Base-by-base conservation (phyloP, 2,329 filamentous ascomycete genomes). In the Penicillium sp. region DNA sequence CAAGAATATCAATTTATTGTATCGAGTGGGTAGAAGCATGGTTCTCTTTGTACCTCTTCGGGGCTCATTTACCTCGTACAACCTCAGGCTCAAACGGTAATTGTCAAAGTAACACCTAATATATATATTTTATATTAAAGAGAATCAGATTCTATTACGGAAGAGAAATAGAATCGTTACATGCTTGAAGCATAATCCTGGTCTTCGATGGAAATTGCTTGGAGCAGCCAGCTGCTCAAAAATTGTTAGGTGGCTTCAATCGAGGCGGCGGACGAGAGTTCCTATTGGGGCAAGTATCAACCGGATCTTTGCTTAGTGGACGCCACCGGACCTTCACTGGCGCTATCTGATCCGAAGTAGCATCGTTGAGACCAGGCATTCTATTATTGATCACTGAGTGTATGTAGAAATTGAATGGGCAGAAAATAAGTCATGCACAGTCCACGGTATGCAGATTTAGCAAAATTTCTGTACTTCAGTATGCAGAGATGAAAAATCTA, bases 271-370 rank as follows among this genome's bases (percentile, higher is more conserved):
- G 39, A 29, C 24, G 26, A 29, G 24, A 29, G 39, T 30, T 30
- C 24, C 24, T 30, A 42, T 42, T 42, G 26, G 39, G 24, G 39
- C 24, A 42, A 20, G 24, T 20, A 42, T 42, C 39, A 29, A 15
- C 39, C 23, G n/a, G 7, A 26, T 10, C 17, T 21, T 9, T 29
- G 17, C 21, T 42, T 12, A 29, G 24, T 42, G 15, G 15, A 42
- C 23, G 15, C 39, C 24, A 20, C 23, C 7, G 12, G 39, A 42
- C 24, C 23, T 10, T 27, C 10, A 6, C 17, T 26, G 8, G n/a
- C 24, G 10, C n/a, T 42, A 42, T 29, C 39, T 42, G 24, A 42
- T 42, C 39, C 12, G 23, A 29, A 29, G 39, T 20, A 42, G 39
- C 39, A 42, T 41, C 13, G 15, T 15, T n/a, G n/a, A n/a, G 36